These are phyloP conservation scores for Betula pendula DNA, from an alignment of 306 rosid genomes.

Conservation along the genomic window DNA sequence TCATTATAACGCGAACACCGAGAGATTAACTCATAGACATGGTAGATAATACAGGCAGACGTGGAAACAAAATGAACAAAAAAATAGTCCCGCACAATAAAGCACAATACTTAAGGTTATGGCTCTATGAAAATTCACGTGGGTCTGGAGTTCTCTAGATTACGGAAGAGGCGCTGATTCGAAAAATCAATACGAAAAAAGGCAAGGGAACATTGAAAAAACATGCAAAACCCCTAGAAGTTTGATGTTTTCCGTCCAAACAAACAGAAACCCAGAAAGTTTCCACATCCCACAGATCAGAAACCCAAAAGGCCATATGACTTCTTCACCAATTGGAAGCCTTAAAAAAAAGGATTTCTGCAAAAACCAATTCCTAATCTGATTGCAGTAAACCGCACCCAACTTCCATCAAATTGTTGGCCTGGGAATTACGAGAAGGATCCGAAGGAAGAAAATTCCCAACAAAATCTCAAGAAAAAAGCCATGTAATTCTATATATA, in stretches of 20 bases:
- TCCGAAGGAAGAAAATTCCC: not conserved
- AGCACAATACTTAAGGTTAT: not conserved
- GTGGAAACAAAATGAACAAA: not conserved
- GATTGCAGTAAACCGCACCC: not conserved
- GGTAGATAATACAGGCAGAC: slow-evolving; percentile 8
- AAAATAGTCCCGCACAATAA: not conserved
- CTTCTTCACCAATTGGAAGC: too few species aligned
- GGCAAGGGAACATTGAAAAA: not conserved
- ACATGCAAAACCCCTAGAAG: not conserved
- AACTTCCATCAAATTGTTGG: too few species aligned
- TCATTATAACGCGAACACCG: slow-evolving; percentile 33
- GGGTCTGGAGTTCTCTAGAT: not conserved
- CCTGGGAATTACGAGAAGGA: not conserved
- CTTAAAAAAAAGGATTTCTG: not conserved
- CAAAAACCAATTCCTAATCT: not conserved
- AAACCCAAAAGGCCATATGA: too few species aligned
- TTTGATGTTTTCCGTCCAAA: not conserved
- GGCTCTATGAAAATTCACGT: not conserved
- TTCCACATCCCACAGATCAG: not conserved
- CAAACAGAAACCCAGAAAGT: not conserved
- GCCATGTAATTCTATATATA: not conserved
- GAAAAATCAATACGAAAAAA: not conserved
- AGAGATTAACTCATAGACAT: slow-evolving; percentile 20
- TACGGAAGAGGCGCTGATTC: not conserved
- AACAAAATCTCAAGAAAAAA: not conserved